Percentiles rank a stretch among this genome's conserved stretches.
These are phyloP conservation scores for Evernia prunastri DNA, from an alignment of 495 filamentous ascomycete species.

Conservation along the genomic window DNA sequence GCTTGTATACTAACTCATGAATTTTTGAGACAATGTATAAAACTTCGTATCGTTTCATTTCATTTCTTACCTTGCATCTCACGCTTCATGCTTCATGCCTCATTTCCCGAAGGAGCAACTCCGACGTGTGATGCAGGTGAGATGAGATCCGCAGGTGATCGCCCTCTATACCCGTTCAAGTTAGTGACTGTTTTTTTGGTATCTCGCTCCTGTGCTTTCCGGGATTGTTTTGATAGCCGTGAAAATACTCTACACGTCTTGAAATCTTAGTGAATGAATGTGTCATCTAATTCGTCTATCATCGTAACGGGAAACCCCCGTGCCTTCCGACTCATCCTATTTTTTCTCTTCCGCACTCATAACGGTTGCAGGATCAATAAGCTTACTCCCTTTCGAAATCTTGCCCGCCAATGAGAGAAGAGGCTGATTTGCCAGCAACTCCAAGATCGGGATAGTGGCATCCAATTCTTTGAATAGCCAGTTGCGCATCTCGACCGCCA, in stretches of 20 bases:
- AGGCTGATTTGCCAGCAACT: conserved; percentile 29
- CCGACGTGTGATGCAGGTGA: no score
- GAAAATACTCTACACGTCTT: neutral
- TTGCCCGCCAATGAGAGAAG: conserved; percentile 7
- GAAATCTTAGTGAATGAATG: neutral
- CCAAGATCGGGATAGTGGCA: conserved; percentile 32
- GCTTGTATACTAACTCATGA: no score
- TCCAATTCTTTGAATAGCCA: conserved; percentile 34
- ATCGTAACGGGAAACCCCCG: neutral
- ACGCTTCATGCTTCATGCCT: no score
- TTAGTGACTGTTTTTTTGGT: no score
- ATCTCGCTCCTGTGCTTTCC: no score
- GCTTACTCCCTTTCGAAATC: neutral
- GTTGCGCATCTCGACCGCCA: conserved; percentile 38
- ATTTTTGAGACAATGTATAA: no score
- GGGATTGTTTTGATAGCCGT: no score
- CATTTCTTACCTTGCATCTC: no score
- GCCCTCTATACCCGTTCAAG: no score
- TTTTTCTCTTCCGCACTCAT: neutral
- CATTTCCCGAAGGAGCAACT: no score
- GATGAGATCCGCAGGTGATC: no score
- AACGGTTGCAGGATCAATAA: neutral
- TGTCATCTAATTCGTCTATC: neutral
- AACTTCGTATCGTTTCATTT: no score
- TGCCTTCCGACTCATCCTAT: neutral